Base-by-base conservation (phyloP, 768 basidiomycete genomes). In the Hydnomerulius pinastri region DNA sequence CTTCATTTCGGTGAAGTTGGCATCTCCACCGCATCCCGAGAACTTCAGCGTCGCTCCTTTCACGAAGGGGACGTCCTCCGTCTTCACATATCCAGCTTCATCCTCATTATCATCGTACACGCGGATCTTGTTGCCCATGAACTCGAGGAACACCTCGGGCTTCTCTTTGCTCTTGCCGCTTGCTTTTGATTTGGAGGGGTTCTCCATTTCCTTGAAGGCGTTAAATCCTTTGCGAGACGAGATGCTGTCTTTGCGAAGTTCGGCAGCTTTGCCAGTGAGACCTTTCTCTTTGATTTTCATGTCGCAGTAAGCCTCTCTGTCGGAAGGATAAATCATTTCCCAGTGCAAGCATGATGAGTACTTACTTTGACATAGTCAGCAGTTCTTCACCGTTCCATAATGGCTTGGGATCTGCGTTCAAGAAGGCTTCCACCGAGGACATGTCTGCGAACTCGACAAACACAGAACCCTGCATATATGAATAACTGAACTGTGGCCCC, bases 221-320 rank as follows among this genome's bases (percentile, higher is more conserved):
- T 92, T 86, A 71, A 93, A 93, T 10, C 85, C 85, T 10, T 71
- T 71, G 17, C 70, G 70, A 33, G 72, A 73, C 4, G 77, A 70
- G 44, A 85, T 78, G 39, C 66, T 64, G 36, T 86, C 82, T 53
- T 78, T 80, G 55, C 83, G 79, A 55, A 80, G 70, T 37, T 74
- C 73, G 12, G 87, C 86, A 13, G 82, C 79, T 58, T 83, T 89
- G 23, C 87, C 88, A 1, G 78, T 83, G 38, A 97, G 78, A 9
- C 92, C 92, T 70, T 97, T 94, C 71, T 96, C 91, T 67, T 91
- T 87, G 69, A 94, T 89, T 73, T 97, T 98, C 93, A 94, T 94
- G 57, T 92, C 84, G 60, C 92, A 92, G 67, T 97, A 97, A 7
- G 76, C 89, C 56, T 85, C 85, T 63, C 90, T 92, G 54, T 25